Base-by-base conservation (phyloP, 2,329 filamentous ascomycete species). In the Chaetoscypha palmicola region DNA sequence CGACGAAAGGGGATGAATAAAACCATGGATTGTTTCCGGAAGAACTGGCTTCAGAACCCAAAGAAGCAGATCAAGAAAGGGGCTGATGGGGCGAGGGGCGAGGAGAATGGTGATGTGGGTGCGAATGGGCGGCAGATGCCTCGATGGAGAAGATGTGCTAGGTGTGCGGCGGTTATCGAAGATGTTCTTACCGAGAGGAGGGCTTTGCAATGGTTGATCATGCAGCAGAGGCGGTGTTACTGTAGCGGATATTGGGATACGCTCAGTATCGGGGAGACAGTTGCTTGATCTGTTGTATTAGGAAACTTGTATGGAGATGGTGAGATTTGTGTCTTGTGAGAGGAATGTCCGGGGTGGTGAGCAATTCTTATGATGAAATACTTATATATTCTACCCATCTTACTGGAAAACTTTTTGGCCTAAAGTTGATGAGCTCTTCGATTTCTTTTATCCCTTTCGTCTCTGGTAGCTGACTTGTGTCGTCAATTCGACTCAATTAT, bases 151-250 rank as follows among this genome's bases (percentile, higher is more conserved):
- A 54, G 61, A 31, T 63, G 61, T 45, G 58, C 59, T 1, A 54
- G 61, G 39, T 63, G 61, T 45, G 54, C 61, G 10, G 55, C 59
- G 14, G 58, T 61, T 1, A 61, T 62, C 55, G 61, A 62, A 49
- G 61, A 63, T 53, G 52, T 59, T 17, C 38, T 57, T 26, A 55
- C 48, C 23, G 50, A 56, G 38, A 59, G 54, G 34, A 51, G 50
- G 16, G 46, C 54, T n/a, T 43, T 62, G 37, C 58, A 62, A 40
- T 63, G 58, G 59, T 31, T 63, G 44, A 50, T 57, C 36, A 59
- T 61, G 58, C 60, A 63, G 50, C 58, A 61, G 42, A 48, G 59
- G 28, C 45, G 59, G 5, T 63, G 61, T 33, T 62, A 58, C 41
- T 63, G 61, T 46, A 52, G 55, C 35, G 61, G 60, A 14, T 58